phyloP scores from a whole-genome alignment of 345 rosid genomes.

The Arabidopsis suecica region DNA sequence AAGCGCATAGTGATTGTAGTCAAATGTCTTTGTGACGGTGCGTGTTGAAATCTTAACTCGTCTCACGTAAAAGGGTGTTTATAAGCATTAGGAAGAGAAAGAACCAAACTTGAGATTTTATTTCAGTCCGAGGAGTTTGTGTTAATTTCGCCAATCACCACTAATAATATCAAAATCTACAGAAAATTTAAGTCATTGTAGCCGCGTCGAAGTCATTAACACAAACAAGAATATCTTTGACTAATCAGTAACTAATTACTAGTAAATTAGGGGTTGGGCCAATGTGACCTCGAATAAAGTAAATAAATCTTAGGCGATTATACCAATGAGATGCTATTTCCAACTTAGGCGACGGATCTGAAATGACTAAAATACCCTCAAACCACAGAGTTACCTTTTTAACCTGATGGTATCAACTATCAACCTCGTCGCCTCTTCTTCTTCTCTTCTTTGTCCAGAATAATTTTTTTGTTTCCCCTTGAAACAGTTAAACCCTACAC shows the following conservation, averaged over 20 bases:
- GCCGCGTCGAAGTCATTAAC: background rate
- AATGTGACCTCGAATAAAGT: background rate
- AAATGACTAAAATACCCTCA: conserved; percentile 1
- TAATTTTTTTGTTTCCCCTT: background rate
- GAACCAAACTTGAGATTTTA: too few relatives aligned
- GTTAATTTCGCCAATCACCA: too few relatives aligned
- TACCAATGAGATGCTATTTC: background rate
- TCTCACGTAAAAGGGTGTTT: too few relatives aligned
- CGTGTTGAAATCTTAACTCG: too few relatives aligned
- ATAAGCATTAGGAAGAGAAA: too few relatives aligned
- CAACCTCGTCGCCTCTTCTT: background rate
- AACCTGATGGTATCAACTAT: background rate
- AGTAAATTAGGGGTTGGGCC: background rate
- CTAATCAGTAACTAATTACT: too few relatives aligned
- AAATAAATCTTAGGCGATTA: background rate
- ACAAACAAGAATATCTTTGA: background rate
- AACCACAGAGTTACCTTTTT: background rate
- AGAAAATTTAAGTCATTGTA: too few relatives aligned
- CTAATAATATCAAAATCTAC: background rate
- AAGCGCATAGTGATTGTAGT: too few relatives aligned
- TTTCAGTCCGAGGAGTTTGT: too few relatives aligned
- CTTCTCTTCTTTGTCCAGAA: background rate
- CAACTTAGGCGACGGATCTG: background rate
- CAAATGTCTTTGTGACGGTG: too few relatives aligned
- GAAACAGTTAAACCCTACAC: conserved; percentile 37